Evolutionary conservation across 2,329 filamentous ascomycete genomes (phyloP).

Genomic region (Cyphellophora attinorum): DNA sequence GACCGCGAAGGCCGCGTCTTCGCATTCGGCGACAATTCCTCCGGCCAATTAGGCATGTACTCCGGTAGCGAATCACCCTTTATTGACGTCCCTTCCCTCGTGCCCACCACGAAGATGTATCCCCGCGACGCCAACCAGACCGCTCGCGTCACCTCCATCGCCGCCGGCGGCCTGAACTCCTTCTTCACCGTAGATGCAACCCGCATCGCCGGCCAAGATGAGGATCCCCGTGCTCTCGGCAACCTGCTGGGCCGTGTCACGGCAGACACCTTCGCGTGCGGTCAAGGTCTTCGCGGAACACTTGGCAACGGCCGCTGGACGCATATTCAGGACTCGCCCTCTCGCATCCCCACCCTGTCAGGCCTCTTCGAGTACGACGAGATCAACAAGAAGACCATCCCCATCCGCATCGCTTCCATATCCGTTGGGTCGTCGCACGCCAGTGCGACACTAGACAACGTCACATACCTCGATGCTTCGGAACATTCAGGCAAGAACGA

Average conservation of each 20-base stretch:
- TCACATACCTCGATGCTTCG: slow-evolving; percentile 54
- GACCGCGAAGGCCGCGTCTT: slow-evolving; percentile 71
- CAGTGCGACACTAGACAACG: slow-evolving; percentile 74
- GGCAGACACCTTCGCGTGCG: slow-evolving; percentile 77
- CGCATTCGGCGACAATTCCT: slow-evolving; percentile 81
- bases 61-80: slow-evolving; percentile 51
- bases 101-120: slow-evolving; percentile 67
- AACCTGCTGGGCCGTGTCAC: slow-evolving; percentile 50
- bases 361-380: slow-evolving; percentile 86
- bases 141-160: slow-evolving; percentile 64
- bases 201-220: slow-evolving; percentile 40
- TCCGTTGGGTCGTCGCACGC: slow-evolving; percentile 73
- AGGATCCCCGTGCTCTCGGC: slow-evolving; percentile 29
- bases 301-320: slow-evolving; percentile 85
- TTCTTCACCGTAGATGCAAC: slow-evolving; percentile 79
- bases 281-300: slow-evolving; percentile 72
- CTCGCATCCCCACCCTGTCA: slow-evolving; percentile 74
- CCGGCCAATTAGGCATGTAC: slow-evolving; percentile 83
- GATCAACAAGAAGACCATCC: slow-evolving; percentile 51
- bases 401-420: slow-evolving; percentile 67
- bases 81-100: slow-evolving; percentile 59
- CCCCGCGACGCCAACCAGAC: slow-evolving; percentile 50
- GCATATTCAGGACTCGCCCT: slow-evolving; percentile 67
- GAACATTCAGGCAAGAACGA: slow-evolving; percentile 50
- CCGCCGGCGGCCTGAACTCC: slow-evolving; percentile 76